These are phyloP conservation scores for Saccharomycopsis sp. DNA, from an alignment of 805 yeast genomes.

Conservation along the genomic window DNA sequence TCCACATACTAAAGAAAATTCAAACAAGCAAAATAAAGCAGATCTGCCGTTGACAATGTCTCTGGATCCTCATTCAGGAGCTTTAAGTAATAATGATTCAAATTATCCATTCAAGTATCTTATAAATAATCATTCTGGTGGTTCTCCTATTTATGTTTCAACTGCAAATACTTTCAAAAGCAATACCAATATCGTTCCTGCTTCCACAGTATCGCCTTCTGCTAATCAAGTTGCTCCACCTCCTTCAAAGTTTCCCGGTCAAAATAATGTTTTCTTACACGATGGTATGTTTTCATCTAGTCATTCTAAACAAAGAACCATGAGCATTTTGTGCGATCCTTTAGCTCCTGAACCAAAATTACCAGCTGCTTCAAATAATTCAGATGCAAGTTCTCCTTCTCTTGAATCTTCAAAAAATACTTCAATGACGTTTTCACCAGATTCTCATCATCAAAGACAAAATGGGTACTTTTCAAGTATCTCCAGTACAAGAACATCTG, in stretches of 20 bases:
- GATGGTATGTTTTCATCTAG: constrained; percentile 4
- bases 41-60: too few species aligned
- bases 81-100: too few species aligned
- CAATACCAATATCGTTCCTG: too few species aligned
- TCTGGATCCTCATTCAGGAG: too few species aligned
- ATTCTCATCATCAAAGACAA: neutral
- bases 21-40: too few species aligned
- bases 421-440: constrained; percentile 5
- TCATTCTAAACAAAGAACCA: constrained; percentile 4
- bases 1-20: too few species aligned
- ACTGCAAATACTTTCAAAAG: neutral
- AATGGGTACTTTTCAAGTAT: constrained; percentile 10
- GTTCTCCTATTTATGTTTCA: neutral
- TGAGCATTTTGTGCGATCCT: constrained; percentile 17
- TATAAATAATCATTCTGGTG: too few species aligned
- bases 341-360: constrained; percentile 13
- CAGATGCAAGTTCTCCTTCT: constrained; percentile 2
- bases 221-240: too few species aligned
- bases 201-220: too few species aligned
- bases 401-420: constrained; percentile 1
- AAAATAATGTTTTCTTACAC: constrained; percentile 5
- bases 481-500: constrained; percentile 14
- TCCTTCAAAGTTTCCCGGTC: constrained; percentile 6
- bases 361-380: neutral
- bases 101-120: neutral